Conservation (phyloP, 768 basidiomycete genomes). For the Naganishia antarctica region DNA sequence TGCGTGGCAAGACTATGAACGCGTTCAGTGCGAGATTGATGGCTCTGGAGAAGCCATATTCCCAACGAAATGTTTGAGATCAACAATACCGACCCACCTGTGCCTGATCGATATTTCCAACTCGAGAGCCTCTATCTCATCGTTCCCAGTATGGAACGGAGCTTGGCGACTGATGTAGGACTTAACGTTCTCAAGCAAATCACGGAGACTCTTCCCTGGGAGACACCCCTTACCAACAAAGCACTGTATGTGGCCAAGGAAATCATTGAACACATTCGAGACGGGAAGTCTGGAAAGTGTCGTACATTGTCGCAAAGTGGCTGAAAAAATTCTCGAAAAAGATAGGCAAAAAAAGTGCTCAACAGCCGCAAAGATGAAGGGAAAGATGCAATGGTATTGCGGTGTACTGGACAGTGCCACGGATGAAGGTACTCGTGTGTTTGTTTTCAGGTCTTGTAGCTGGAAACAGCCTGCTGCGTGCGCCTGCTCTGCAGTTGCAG, state of each 20-base stretch:
- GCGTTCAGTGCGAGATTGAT: slow-evolving; percentile 94
- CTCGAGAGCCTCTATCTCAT: slow-evolving; percentile 86
- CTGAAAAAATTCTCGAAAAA: slow-evolving; percentile 75
- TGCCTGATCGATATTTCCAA: slow-evolving; percentile 53
- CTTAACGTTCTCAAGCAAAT: slow-evolving; percentile 72
- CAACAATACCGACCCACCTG: slow-evolving; percentile 74
- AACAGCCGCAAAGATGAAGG: slow-evolving; percentile 57
- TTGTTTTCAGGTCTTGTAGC: too few species aligned
- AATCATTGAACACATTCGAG: slow-evolving; percentile 84
- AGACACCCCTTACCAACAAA: slow-evolving; percentile 58
- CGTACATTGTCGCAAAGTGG: slow-evolving; percentile 61
- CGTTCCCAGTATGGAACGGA: slow-evolving; percentile 81
- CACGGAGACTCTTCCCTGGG: slow-evolving; percentile 68
- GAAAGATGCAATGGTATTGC: too few species aligned
- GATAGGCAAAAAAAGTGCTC: slow-evolving; percentile 74
- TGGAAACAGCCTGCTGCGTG: too few species aligned
- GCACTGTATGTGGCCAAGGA: slow-evolving; percentile 49
- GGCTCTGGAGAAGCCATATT: slow-evolving; percentile 94
- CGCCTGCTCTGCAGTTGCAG: too few species aligned
- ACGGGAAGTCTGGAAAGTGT: slow-evolving; percentile 50
- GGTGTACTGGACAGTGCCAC: too few species aligned
- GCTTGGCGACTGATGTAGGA: slow-evolving; percentile 71
- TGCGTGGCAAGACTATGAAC: slow-evolving; percentile 75
- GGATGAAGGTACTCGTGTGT: too few species aligned
- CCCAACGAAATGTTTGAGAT: slow-evolving; percentile 96